These are phyloP conservation scores for Phytophthora cactorum DNA, from an alignment of 352 stramenopile genomes.

Conservation along the genomic window DNA sequence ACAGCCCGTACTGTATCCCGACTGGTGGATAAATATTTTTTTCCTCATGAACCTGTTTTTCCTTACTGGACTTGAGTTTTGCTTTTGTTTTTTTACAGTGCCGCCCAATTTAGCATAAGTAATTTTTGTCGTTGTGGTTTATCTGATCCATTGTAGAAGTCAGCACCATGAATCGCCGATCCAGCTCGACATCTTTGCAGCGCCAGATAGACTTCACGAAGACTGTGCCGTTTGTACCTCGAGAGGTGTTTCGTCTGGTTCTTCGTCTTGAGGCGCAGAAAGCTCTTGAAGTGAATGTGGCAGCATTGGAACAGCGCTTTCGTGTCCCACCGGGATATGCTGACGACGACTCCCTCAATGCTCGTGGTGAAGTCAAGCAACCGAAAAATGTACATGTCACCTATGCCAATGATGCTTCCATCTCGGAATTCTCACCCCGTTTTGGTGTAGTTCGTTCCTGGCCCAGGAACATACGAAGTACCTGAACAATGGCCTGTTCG, in stretches of 20 bases:
- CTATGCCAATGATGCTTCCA: not conserved
- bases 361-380: constrained; percentile 29
- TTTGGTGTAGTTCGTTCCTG: constrained; percentile 40
- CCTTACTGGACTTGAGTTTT: constrained; percentile 1
- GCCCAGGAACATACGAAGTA: constrained; percentile 62
- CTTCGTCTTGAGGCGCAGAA: constrained; percentile 69
- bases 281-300: constrained; percentile 56
- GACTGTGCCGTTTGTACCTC: constrained; percentile 53
- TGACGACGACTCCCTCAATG: constrained; percentile 45
- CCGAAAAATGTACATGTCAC: constrained; percentile 30
- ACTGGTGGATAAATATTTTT: constrained; percentile 32
- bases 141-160: constrained; percentile 4
- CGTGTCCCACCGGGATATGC: constrained; percentile 56
- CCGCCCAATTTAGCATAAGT: constrained; percentile 21
- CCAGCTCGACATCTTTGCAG: constrained; percentile 15
- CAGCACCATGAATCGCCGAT: constrained; percentile 13
- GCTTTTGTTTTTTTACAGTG: not conserved
- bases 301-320: constrained; percentile 61
- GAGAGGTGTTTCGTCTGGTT: constrained; percentile 75
- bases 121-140: constrained; percentile 14
- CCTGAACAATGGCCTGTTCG: constrained; percentile 30
- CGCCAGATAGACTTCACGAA: constrained; percentile 13
- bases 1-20: constrained; percentile 37
- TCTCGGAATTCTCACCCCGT: not conserved
- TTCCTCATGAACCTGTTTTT: constrained; percentile 16